phyloP scores from a whole-genome alignment of 2,329 filamentous ascomycete genomes.

The Ascochyta koolunga region DNA sequence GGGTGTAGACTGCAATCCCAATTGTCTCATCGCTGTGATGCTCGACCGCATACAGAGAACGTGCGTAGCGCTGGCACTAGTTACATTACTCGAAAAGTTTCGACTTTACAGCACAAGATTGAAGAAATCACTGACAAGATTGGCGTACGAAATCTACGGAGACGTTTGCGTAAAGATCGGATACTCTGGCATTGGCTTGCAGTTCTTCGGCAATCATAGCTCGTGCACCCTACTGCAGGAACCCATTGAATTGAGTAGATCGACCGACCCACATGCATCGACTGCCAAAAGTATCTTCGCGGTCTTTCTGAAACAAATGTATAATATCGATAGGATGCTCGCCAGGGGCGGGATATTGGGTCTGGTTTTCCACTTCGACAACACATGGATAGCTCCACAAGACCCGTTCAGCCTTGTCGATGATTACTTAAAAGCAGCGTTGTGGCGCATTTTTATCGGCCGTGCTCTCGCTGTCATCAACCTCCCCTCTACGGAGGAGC shows the following conservation, averaged over 20 bases:
- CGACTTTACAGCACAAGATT: no score
- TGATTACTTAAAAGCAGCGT: not conserved
- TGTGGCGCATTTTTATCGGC: not conserved
- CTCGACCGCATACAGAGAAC: no score
- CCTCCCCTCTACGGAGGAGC: no score
- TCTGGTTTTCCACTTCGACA: not conserved
- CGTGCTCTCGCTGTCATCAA: not conserved
- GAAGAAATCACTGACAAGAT: no score
- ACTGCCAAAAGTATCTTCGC: not conserved
- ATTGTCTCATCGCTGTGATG: no score
- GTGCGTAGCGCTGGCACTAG: no score
- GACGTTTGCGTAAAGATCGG: no score
- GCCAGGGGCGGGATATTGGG: not conserved
- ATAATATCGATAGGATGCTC: not conserved
- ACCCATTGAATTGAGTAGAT: not conserved
- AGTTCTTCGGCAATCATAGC: not conserved
- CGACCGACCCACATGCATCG: not conserved
- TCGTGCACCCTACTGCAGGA: constrained; percentile 8
- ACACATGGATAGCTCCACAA: not conserved
- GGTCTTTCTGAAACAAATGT: not conserved
- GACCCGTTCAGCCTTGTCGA: not conserved
- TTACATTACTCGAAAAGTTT: no score
- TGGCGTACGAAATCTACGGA: no score
- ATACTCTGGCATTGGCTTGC: no score
- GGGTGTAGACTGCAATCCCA: not conserved